Evolutionary conservation across 805 yeast genomes (phyloP).

Genomic region (Metschnikowia koreensis): DNA sequence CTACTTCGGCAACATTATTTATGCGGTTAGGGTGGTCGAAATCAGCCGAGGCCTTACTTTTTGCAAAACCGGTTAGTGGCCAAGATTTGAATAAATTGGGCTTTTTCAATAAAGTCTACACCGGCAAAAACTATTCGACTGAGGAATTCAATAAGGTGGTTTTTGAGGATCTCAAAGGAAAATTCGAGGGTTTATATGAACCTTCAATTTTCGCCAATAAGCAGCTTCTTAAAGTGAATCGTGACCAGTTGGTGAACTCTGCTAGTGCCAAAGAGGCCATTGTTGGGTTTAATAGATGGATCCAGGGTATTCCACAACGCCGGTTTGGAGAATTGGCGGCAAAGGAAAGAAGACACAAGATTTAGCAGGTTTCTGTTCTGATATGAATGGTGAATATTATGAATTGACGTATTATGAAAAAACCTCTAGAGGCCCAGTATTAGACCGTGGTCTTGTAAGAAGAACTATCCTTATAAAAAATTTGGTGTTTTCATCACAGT

Average conservation of each 20-base stretch:
- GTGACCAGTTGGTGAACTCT: conserved; percentile 41
- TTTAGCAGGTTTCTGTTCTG: conserved; percentile 27
- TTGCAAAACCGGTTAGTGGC: conserved; percentile 64
- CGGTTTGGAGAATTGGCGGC: conserved; percentile 57
- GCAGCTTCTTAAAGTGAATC: conserved; percentile 39
- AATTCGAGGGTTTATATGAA: conserved; percentile 45
- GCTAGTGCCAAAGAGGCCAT: conserved; percentile 66
- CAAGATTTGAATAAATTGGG: conserved; percentile 57
- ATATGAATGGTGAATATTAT: background rate
- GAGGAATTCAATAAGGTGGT: conserved; percentile 45
- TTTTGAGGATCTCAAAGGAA: conserved; percentile 30
- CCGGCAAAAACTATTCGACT: conserved; percentile 32
- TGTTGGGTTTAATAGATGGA: conserved; percentile 68
- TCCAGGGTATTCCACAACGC: conserved; percentile 67
- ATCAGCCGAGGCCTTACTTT: conserved; percentile 70
- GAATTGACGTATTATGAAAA: background rate
- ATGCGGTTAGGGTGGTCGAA: conserved; percentile 68
- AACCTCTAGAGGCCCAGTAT: too few relatives aligned
- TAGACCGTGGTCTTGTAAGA: too few relatives aligned
- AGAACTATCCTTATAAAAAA: too few relatives aligned
- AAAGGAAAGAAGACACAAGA: conserved; percentile 60
- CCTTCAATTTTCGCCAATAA: conserved; percentile 48
- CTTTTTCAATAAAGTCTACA: conserved; percentile 58
- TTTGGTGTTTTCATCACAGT: too few relatives aligned
- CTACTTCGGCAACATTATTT: conserved; percentile 64